Evolutionary conservation across 139 green algal genomes (phyloP), one percentile per base, ranked within the genome.

Genomic region (Limnomonas spitsbergensis): DNA sequence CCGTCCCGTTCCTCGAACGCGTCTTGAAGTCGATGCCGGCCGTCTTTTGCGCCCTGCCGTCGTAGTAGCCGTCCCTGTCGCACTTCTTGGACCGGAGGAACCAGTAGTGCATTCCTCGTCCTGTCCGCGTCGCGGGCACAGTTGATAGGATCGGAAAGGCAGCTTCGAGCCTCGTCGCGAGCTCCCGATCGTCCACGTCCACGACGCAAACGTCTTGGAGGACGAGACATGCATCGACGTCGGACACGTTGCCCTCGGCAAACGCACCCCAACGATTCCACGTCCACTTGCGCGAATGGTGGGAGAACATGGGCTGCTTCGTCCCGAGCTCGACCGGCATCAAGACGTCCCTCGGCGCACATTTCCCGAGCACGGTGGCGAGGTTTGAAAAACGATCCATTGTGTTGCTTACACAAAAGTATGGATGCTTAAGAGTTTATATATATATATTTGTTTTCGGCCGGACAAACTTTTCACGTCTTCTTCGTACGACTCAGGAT

Each of bases 21-120:
- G 67, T 53, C 77, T 81, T 81, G 77, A 81, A 81, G 77, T 81
- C 77, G 38, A 81, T 61, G 1, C 67, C 67, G 2, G 31, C 27
- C 3, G 24, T 3, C 6, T 31, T 14, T 32, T 68, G 47, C 29
- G 24, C 29, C 14, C 27, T n/a, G 31, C 56, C 69, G 36, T 77
- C 69, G 53, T 74, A 82, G 53, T 47, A 78, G 20, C 76, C 40
- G 4, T 39, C 1, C n/a, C 7, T 26, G 40, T 81, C 67, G 4
- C 66, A 38, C 40, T 27, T 26, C 34, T 34, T 34, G 6, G 76
- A 68, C 1, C 76, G 40, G 35, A 32, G 40, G 76, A 81, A 81
- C n/a, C 42, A 81, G 47, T 76, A 81, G 67, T 81, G 76, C n/a
- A 38, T 26, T 9, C 76, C 76, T 2, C 32, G 27, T 1, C 32